Base-by-base conservation (phyloP, 169 alveolate species). In the Plasmodium vinckei region DNA sequence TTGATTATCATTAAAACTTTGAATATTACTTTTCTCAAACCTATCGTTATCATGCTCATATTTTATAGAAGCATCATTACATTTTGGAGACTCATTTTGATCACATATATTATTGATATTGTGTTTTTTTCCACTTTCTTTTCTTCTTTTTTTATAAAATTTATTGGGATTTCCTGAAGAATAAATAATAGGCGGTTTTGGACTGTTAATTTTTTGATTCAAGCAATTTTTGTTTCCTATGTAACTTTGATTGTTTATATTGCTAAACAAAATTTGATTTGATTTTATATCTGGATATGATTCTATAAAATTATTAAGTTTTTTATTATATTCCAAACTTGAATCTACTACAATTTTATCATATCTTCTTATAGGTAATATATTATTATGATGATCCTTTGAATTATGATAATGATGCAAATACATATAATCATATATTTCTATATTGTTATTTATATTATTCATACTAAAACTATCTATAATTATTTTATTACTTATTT, bases 391-490 rank as follows among this genome's bases (percentile, higher is more conserved):
- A 12, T 33, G 53, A 5, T 73, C 54, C 19, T 23, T 68, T 6
- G 77, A 25, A 63, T 54, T 65, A 39, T 17, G 87, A 56, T 82
- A 70, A 46, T 82, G 90, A 59, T 82, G 90, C 84, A 82, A 67
- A 71, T 82, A 82, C 42, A 82, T 61, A 67, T 82, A 82, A 67
- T 82, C 71, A 67, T 82, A 82, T 15, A 82, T 56, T 27, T 82
- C 77, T 71, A 82, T 51, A 39, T 82, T 82, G 39, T 82, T 82
- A 59, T 82, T 82, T 54, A 82, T 82, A 67, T 82, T 82, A 82
- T 82, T 82, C 71, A 82, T 46, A 49, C 82, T 67, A 68, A 60
- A 82, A 67, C 90, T 82, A 27, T 82, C 90, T 12, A 82, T 82
- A 13, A 82, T 54, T 17, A 82, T 82, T 67, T 82, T 82, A 53